Base-by-base conservation (phyloP, 2,329 filamentous ascomycete genomes). In the Cyphellophora europaea region DNA sequence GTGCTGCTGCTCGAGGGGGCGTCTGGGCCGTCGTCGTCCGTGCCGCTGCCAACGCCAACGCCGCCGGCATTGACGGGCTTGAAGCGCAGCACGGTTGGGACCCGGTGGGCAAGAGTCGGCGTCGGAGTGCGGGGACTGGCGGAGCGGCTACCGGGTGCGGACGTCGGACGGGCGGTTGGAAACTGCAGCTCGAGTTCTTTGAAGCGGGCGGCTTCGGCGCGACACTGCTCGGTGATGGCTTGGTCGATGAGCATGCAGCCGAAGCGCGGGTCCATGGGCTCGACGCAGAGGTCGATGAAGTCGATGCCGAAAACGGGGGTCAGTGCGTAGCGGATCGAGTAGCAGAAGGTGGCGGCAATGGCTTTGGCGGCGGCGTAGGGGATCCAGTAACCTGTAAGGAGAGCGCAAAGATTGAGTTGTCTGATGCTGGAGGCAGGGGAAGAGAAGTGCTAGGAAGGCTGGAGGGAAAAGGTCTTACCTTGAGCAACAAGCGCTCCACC, bases 401-500 rank as follows among this genome's bases (percentile, higher is more conserved):
- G 21, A n/a, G n/a, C n/a, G n/a, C n/a, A 6, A 16, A 11, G 19
- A 30, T 32, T 45, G 37, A 38, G 19, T 5, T 23, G 17, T 14
- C 25, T 30, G n/a, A n/a, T n/a, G 19, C 37, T 27, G 11, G 13
- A 14, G n/a, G 21, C 8, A 25, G 21, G n/a, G 21, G n/a, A 25
- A n/a, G 21, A 25, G 21, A n/a, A 25, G 21, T 8, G 21, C 11
- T 21, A n/a, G n/a, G n/a, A n/a, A n/a, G n/a, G n/a, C n/a, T n/a
- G n/a, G n/a, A n/a, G n/a, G n/a, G n/a, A n/a, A n/a, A n/a, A n/a
- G n/a, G n/a, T 41, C 61, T 32, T 66, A 87, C 85, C 88, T 77
- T 98, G 91, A 34, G 88, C 89, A 41, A 77, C 77, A 38, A 96
- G 78, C 18, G 87, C 79, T 5, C 91, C 91, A 16, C 91, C 91